A percentile compares a stretch with the other conserved stretches of the same genome.
phyloP scores from a whole-genome alignment of 2,329 filamentous ascomycete genomes.

The Raffaelea ambrosiae region DNA sequence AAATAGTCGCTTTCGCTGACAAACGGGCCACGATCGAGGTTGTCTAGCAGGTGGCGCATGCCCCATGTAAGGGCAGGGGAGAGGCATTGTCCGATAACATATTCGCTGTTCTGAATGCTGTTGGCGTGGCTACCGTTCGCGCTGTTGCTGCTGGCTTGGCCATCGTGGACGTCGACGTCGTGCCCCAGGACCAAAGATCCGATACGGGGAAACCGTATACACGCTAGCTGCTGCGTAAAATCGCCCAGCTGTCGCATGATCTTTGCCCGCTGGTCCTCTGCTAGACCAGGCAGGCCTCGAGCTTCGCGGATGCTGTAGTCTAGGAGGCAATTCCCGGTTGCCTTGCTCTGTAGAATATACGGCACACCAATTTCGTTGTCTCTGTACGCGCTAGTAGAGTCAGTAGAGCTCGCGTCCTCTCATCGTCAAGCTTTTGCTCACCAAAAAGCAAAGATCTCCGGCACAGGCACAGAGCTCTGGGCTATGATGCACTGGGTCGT shows the following conservation, averaged over 20 bases:
- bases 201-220: background rate
- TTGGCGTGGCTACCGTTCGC: too few species aligned
- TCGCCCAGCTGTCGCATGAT: background rate
- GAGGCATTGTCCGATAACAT: background rate
- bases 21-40: background rate
- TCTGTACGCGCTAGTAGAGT: background rate
- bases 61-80: background rate
- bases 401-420: background rate
- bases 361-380: slow-evolving; percentile 3
- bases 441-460: background rate
- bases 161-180: too few species aligned
- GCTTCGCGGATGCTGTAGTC: background rate
- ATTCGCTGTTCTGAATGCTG: background rate
- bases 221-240: background rate
- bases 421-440: too few species aligned
- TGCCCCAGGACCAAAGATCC: background rate
- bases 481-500: background rate
- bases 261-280: background rate
- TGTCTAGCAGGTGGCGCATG: background rate
- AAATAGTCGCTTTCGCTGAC: background rate
- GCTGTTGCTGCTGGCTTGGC: too few species aligned
- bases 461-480: background rate
- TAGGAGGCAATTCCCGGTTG: background rate
- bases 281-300: background rate
- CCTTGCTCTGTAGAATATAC: slow-evolving; percentile 3